A percentile compares a stretch with the other conserved stretches of the same genome.
phyloP scores from a whole-genome alignment of 768 basidiomycete genomes.

The Psilocybe cyanescens region DNA sequence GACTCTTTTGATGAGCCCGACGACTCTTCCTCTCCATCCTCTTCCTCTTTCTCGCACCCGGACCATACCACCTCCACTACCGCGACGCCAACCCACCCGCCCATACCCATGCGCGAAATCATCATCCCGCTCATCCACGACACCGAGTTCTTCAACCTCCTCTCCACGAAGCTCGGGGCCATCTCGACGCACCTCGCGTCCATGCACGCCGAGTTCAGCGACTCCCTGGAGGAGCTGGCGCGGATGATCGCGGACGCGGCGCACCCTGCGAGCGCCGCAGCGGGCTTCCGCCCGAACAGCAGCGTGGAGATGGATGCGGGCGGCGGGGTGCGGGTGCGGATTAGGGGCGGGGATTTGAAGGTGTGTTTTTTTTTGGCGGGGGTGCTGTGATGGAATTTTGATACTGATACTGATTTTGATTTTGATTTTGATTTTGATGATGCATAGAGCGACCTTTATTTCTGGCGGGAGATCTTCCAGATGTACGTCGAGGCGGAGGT shows the following conservation, averaged over 20 bases:
- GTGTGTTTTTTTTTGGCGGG: slow-evolving; percentile 12
- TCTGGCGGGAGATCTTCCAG: slow-evolving; percentile 90
- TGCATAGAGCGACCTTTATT: slow-evolving; percentile 69
- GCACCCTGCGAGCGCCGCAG: slow-evolving; percentile 42
- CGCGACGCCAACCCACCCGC: not conserved
- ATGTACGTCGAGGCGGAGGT: slow-evolving; percentile 86
- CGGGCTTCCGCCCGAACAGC: slow-evolving; percentile 50
- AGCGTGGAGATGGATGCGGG: slow-evolving; percentile 41
- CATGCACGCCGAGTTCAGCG: slow-evolving; percentile 54
- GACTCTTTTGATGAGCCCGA: too few relatives aligned
- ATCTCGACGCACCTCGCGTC: slow-evolving; percentile 51
- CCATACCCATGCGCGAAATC: slow-evolving; percentile 45
- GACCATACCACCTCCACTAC: too few relatives aligned
- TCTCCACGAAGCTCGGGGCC: slow-evolving; percentile 62
- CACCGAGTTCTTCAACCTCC: slow-evolving; percentile 76
- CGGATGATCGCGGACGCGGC: slow-evolving; percentile 42
- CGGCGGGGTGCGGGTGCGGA: slow-evolving; percentile 27
- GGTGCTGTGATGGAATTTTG: too few relatives aligned
- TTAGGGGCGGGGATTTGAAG: slow-evolving; percentile 27
- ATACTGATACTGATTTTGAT: too few relatives aligned
- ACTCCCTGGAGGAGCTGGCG: slow-evolving; percentile 41
- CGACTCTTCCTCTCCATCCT: not conserved
- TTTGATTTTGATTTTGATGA: not conserved
- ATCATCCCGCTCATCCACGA: slow-evolving; percentile 84
- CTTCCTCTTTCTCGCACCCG: not conserved